phyloP scores from a whole-genome alignment of 805 yeast genomes.

The Clavispora santaluciae region DNA sequence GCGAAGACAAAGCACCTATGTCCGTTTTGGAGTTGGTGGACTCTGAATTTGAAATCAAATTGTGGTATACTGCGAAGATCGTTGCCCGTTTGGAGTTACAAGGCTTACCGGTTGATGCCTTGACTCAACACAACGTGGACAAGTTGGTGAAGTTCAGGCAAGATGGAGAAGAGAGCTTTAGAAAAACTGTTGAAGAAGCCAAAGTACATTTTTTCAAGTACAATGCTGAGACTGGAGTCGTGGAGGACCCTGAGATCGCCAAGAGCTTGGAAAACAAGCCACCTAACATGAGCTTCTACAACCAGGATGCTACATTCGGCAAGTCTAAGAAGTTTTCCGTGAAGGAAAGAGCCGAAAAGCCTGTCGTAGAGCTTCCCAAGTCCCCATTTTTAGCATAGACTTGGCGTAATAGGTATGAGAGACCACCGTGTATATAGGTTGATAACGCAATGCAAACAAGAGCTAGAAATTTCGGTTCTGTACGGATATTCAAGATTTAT shows the following conservation, averaged over 20 bases:
- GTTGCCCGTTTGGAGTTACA: slow-evolving; percentile 77
- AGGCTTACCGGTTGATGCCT: slow-evolving; percentile 43
- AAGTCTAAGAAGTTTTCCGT: slow-evolving; percentile 32
- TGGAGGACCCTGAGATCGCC: slow-evolving; percentile 19
- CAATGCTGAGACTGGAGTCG: slow-evolving; percentile 25
- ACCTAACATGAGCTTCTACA: slow-evolving; percentile 20
- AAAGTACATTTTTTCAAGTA: slow-evolving; percentile 33
- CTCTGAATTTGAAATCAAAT: slow-evolving; percentile 55
- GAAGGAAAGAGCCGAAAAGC: slow-evolving; percentile 21
- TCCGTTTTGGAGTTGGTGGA: slow-evolving; percentile 85
- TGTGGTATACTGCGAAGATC: slow-evolving; percentile 73
- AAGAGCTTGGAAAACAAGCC: slow-evolving; percentile 33
- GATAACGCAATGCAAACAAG: neutral
- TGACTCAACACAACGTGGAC: slow-evolving; percentile 52
- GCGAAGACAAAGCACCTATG: slow-evolving; percentile 84
- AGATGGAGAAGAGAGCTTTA: slow-evolving; percentile 52
- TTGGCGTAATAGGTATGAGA: neutral
- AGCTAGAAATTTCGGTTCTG: too few relatives aligned
- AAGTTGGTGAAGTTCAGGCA: slow-evolving; percentile 43
- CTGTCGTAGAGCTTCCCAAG: slow-evolving; percentile 21
- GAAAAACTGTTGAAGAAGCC: slow-evolving; percentile 54
- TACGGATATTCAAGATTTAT: too few relatives aligned
- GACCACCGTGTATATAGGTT: neutral
- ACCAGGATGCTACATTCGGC: slow-evolving; percentile 16
- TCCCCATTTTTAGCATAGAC: slow-evolving; percentile 25